Evolutionary conservation across 140 eudicot genomes (phyloP), one percentile per base, ranked within the genome.

Genomic region (Oenanthe javanica): DNA sequence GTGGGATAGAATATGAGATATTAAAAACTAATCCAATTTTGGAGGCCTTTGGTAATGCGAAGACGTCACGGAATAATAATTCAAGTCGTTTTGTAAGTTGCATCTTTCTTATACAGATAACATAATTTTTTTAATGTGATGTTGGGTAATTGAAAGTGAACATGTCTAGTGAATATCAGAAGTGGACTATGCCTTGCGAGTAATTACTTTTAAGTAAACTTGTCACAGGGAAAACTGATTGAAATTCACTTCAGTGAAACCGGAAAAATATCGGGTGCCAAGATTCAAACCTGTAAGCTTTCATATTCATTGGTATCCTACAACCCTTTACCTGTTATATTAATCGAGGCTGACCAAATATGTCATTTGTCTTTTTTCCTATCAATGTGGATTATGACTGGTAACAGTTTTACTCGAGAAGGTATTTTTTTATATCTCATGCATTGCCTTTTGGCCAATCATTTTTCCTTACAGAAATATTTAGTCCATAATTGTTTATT

Each of bases 41-140:
- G 82, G 99, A 95, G 84, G 93, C 97, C 77, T 95, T 95, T 87
- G 99, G 99, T 79, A 95, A 95, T 81, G 99, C 99, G 77, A 95
- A 95, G 86, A 95, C 99, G 59, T 87, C 90, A 27, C 91, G 99
- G 86, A 95, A 95, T 87, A 86, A 95, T 89, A 95, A 95, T 81
- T 95, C 99, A 84, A 95, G 99, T 91, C 99, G 99, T 75, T 95
- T 95, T 81, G 99, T 95, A 88, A 92, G 99, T 89, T 84, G 46
- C 57, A 75, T 82, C 48, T 73, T 70, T 72, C 48, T 75, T 42
- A 43, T 71, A 9, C 16, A 21, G 40, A 7, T 77, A 63, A 54
- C 38, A 16, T 15, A 31, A 6, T 71, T 81, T 10, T 63, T 84
- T 64, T 27, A 27, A 18, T 31, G 57, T 36, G 19, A 77, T 49